Conservation (phyloP, 208 protist species). For the Crithidia fasciculata region DNA sequence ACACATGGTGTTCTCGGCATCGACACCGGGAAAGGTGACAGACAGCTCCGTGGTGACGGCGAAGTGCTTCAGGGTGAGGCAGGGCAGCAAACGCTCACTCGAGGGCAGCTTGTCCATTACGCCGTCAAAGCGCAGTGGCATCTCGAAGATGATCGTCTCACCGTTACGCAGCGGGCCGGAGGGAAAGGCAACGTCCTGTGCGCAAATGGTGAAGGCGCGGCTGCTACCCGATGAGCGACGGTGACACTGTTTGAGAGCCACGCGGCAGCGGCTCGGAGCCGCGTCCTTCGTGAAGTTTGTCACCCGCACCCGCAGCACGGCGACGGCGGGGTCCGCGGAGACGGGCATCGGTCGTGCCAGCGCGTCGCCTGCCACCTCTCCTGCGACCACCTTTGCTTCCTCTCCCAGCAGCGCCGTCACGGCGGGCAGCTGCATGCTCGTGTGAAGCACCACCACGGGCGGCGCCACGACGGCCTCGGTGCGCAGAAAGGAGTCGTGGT, state of each 20-base stretch:
- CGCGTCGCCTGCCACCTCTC: background rate
- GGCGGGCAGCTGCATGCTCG: background rate
- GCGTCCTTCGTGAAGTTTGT: slow-evolving; percentile 7
- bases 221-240: background rate
- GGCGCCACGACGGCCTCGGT: slow-evolving; percentile 14
- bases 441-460: background rate
- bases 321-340: background rate
- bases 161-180: background rate
- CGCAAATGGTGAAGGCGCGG: background rate
- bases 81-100: background rate
- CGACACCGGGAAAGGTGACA: background rate
- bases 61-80: background rate
- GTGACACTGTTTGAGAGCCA: background rate
- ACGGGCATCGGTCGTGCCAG: background rate
- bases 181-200: background rate
- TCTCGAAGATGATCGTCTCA: slow-evolving; percentile 1
- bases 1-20: slow-evolving; percentile 4
- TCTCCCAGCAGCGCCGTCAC: background rate
- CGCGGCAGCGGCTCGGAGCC: background rate
- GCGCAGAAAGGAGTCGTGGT: slow-evolving; percentile 16
- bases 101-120: no score
- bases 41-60: background rate
- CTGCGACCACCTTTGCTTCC: background rate
- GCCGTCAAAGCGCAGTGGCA: background rate
- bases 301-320: background rate